Conservation (phyloP, 805 yeast genomes). For the Teunomyces barrocoloradensis region DNA sequence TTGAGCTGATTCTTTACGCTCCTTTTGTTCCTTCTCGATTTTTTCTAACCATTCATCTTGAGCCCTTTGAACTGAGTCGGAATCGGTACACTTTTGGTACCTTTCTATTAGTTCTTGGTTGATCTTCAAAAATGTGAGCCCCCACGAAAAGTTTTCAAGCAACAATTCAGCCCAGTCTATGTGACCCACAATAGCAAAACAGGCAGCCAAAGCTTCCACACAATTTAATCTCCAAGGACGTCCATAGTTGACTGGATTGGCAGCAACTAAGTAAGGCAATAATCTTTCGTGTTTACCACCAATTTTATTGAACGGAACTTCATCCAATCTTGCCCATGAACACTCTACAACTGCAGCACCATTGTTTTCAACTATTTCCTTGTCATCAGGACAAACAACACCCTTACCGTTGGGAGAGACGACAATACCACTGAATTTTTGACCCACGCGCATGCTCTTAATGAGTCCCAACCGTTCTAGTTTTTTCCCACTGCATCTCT, state of each 20-base stretch:
- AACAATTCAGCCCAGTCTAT: conserved; percentile 83
- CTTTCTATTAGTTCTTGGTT: conserved; percentile 74
- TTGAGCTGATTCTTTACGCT: conserved; percentile 52
- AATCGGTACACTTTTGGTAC: conserved; percentile 79
- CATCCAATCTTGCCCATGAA: conserved; percentile 97
- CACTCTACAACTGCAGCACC: conserved; percentile 99
- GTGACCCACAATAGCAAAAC: conserved; percentile 91
- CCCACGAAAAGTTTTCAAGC: conserved; percentile 87
- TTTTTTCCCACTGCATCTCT: conserved; percentile 94
- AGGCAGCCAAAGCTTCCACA: conserved; percentile 96
- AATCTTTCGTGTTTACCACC: conserved; percentile 89
- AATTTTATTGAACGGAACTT: conserved; percentile 88
- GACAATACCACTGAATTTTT: conserved; percentile 85
- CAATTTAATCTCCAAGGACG: conserved; percentile 94
- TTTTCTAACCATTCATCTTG: conserved; percentile 72
- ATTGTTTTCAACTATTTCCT: conserved; percentile 64
- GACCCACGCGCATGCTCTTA: conserved; percentile 79
- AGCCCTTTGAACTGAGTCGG: conserved; percentile 66
- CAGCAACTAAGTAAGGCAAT: conserved; percentile 90
- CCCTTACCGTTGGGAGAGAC: conserved; percentile 91
- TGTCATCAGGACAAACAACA: conserved; percentile 87
- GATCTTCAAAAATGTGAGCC: conserved; percentile 78
- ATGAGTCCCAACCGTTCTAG: conserved; percentile 85
- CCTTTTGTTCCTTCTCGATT: conserved; percentile 63
- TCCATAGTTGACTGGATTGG: conserved; percentile 96